Evolutionary conservation across 225 moss, liverwort and hornwort species (phyloP), one percentile per base, ranked within the genome.

Genomic region (Sphagnum tenellum): DNA sequence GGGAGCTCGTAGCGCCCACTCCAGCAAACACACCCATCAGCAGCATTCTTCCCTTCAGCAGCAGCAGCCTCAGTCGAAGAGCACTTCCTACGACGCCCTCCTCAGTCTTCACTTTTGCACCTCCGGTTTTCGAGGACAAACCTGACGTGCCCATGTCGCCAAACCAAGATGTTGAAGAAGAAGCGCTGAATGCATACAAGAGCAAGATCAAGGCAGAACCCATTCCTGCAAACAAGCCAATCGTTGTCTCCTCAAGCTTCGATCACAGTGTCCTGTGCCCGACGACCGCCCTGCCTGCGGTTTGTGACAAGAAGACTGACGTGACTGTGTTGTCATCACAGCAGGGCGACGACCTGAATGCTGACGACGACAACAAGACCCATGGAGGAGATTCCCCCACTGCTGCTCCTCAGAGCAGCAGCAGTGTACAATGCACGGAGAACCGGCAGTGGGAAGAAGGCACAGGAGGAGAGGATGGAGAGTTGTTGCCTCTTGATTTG

Each of bases 21-120:
- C 63, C 63, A 7, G 49, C 63, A 10, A 64, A 64, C 29, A 64
- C 66, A 4, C 66, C 66, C 3, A 56, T 56, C 66, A 47, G 55
- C 46, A 46, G 54, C 47, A 52, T 9, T 29, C 29, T 29, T 29
- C 52, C 52, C 6, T 9, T 5, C 52, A 52, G 52, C 9, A 9
- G 6, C 52, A 29, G 29, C 29, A 29, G 29, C 29, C 1, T 29
- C 29, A 29, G 29, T 29, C 29, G 1, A 0, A 29, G 29, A 29
- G 29, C 29, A 29, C 29, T 29, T 29, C 29, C n/a, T 56, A 6
- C 55, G 56, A 45, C 57, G 57, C 13, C 47, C 12, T 14, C 66
- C 13, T 8, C 56, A 55, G 29, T 44, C 66, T 10, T 12, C 2
- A 55, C 57, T 48, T 55, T 56, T n/a, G 66, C 56, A 56, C 9